These are phyloP conservation scores for Halenospora varia DNA, from an alignment of 495 filamentous ascomycete genomes.

Conservation along the genomic window DNA sequence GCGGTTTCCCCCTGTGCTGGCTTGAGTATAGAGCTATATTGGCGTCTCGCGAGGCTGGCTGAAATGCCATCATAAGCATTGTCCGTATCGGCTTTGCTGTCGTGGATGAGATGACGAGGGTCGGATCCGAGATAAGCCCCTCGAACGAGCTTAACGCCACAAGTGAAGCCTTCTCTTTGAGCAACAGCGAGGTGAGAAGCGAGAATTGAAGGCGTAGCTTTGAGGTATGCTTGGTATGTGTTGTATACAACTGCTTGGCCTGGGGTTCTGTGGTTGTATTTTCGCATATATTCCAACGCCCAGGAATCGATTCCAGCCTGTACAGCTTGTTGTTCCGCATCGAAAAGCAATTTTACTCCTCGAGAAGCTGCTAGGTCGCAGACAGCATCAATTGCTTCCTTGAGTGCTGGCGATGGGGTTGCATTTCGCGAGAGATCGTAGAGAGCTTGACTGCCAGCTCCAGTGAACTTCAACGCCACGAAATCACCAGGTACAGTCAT, in stretches of 20 bases:
- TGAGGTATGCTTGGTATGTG: constrained; percentile 84
- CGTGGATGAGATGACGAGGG: constrained; percentile 72
- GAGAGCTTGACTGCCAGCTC: constrained; percentile 78
- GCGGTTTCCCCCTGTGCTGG: constrained; percentile 28
- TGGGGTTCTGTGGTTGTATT: constrained; percentile 70
- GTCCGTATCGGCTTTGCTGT: constrained; percentile 80
- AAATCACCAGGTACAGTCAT: constrained; percentile 76
- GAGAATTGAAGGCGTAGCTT: constrained; percentile 61
- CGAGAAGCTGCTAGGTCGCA: constrained; percentile 71
- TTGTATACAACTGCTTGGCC: constrained; percentile 63
- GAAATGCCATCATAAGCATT: constrained; percentile 58
- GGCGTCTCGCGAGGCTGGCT: constrained; percentile 42
- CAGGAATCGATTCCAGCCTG: constrained; percentile 84
- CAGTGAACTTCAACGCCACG: constrained; percentile 88
- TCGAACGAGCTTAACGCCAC: constrained; percentile 89
- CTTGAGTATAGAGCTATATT: constrained; percentile 48
- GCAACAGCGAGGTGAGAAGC: constrained; percentile 64
- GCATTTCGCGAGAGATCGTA: constrained; percentile 53
- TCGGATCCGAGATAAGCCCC: constrained; percentile 86
- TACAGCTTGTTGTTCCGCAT: constrained; percentile 80
- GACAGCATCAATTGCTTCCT: constrained; percentile 64
- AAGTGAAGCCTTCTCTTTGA: constrained; percentile 61
- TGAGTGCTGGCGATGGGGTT: constrained; percentile 58
- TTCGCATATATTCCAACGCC: constrained; percentile 72
- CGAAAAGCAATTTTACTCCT: constrained; percentile 75